Base-by-base conservation (phyloP, 345 rosid species). In the Aquilaria yunnanensis region DNA sequence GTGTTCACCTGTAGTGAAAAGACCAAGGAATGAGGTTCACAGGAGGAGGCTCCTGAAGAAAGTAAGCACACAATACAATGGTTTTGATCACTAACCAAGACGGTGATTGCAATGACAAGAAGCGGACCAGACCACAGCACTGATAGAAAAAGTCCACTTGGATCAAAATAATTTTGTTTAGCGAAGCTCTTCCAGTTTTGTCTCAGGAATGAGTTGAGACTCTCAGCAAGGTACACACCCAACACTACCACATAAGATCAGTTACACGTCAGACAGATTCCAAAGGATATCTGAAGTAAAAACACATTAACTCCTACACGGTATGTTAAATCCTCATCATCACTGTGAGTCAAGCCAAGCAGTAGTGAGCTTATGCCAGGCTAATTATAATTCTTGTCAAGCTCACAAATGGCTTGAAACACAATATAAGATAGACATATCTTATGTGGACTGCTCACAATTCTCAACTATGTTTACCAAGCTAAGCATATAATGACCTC, bases 51-150 rank as follows among this genome's bases (percentile, higher is more conserved):
- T 14, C 7, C 53, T 16, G 14, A 57, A 13, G 47, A 56, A 51
- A 37, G 41, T 13, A 45, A 66, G 63, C 37, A 50, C 9, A 37
- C 58, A 51, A 49, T 72, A 51, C 3, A 13, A 5, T 50, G 60
- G 37, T 54, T 7, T 31, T 37, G 54, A 66, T 67, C 29, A 72
- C 83, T 65, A 43, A 94, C 99, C 96, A 94, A 72, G 68, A 94
- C 88, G 50, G 85, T 65, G 66, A 85, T 82, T 51, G 99, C 88
- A 55, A 88, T 79, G 68, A 77, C 60, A 9, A 94, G 82, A 71
- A 94, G 97, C 48, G 99, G 99, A 31, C 96, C 96, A 6, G 99
- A 95, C 99, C 97, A 94, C 65, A 94, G 85, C 7, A 72, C 75
- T 1, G 99, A 94, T 1, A 91, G 70, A 66, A 94, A 94, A 57